phyloP scores from a whole-genome alignment of 2,329 filamentous ascomycete species.

The Scedosporium apiospermum region DNA sequence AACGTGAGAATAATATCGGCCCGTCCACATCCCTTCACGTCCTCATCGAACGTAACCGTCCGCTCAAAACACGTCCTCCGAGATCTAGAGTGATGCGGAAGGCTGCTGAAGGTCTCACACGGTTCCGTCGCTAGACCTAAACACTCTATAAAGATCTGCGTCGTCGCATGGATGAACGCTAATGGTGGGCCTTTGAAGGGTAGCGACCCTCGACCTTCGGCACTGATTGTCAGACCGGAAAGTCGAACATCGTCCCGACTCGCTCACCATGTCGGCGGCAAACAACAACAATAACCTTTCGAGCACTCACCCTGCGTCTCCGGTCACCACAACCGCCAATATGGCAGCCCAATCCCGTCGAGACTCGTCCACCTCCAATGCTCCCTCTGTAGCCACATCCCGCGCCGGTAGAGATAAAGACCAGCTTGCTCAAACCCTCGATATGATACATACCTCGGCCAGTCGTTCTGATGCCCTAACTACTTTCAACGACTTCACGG shows the following conservation, averaged over 20 bases:
- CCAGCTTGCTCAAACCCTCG: conserved; percentile 65
- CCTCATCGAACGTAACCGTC: no score
- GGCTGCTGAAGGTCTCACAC: no score
- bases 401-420: conserved; percentile 53
- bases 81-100: no score
- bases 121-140: no score
- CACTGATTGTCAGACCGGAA: not conserved
- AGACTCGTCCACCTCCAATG: conserved; percentile 30
- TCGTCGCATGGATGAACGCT: no score
- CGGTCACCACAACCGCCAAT: not conserved
- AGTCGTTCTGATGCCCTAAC: conserved; percentile 77
- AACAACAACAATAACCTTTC: conserved; percentile 1
- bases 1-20: no score
- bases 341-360: conserved; percentile 21
- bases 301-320: not conserved
- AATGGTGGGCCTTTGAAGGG: no score
- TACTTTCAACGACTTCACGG: conserved; percentile 86
- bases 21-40: no score
- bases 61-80: no score
- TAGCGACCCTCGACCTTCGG: not conserved
- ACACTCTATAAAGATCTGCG: no score
- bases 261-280: not conserved
- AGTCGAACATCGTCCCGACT: not conserved
- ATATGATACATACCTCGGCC: conserved; percentile 83
- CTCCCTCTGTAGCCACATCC: conserved; percentile 26